Conservation (phyloP, 225 moss, liverwort and hornwort genomes). For the Marchantia paleacea region DNA sequence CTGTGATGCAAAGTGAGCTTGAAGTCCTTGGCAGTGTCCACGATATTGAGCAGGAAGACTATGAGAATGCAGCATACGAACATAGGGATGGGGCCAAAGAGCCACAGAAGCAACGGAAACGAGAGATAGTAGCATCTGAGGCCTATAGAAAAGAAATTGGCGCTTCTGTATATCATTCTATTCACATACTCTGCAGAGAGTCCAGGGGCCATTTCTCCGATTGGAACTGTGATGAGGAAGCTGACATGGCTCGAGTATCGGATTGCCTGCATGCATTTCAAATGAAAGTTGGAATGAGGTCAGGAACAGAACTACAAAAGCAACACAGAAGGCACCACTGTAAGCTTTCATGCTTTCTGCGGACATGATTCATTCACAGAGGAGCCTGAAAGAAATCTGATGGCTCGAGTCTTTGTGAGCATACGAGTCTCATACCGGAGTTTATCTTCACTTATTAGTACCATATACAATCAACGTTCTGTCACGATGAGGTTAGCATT, state of each 20-base stretch:
- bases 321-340: too few species aligned
- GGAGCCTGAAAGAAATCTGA: too few species aligned
- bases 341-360: too few species aligned
- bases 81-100: conserved; percentile 76
- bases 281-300: background rate
- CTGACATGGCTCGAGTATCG: conserved; percentile 74
- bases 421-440: too few species aligned
- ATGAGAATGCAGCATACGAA: conserved; percentile 53
- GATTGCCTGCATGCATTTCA: conserved; percentile 47
- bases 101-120: conserved; percentile 72
- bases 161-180: conserved; percentile 51
- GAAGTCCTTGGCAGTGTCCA: conserved; percentile 59
- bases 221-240: conserved; percentile 70
- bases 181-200: conserved; percentile 73
- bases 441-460: too few species aligned
- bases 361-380: too few species aligned
- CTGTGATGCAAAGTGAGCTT: conserved; percentile 26
- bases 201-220: conserved; percentile 63
- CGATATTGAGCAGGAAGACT: conserved; percentile 44
- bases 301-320: background rate
- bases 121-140: conserved; percentile 78
- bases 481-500: background rate
- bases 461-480: background rate
- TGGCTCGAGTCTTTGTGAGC: too few species aligned
- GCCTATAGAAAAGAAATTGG: conserved; percentile 72